These are phyloP conservation scores for Pleurotus eryngii DNA, from an alignment of 768 basidiomycete genomes.

Conservation along the genomic window DNA sequence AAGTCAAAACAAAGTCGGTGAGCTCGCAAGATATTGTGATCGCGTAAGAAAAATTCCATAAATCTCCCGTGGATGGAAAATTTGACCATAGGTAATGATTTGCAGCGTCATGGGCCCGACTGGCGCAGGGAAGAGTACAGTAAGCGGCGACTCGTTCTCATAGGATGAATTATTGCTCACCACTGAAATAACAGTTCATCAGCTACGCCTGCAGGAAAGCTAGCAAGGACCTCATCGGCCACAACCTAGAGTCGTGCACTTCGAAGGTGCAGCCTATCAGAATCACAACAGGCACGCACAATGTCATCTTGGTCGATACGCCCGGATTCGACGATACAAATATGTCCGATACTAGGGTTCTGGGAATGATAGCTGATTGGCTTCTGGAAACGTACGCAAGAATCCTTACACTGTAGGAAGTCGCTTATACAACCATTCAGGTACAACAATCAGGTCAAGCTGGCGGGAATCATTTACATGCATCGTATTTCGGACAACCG, in stretches of 20 bases:
- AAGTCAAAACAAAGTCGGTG: background rate
- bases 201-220: slow-evolving; percentile 4
- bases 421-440: slow-evolving; percentile 7
- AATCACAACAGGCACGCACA: background rate
- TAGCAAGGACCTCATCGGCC: slow-evolving; percentile 1
- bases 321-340: slow-evolving; percentile 21
- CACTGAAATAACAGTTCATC: slow-evolving; percentile 7
- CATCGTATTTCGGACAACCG: slow-evolving; percentile 32
- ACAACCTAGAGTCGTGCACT: slow-evolving; percentile 7
- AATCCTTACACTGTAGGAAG: too few relatives aligned
- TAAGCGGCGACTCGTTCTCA: background rate
- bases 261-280: slow-evolving; percentile 4
- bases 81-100: background rate
- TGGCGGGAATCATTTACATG: slow-evolving; percentile 28
- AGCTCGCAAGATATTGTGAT: background rate
- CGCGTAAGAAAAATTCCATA: background rate
- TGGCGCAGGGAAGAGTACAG: slow-evolving; percentile 9
- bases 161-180: background rate
- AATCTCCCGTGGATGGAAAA: too few relatives aligned
- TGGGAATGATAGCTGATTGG: slow-evolving; percentile 15
- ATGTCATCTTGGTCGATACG: slow-evolving; percentile 16
- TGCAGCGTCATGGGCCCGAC: slow-evolving; percentile 9
- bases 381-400: slow-evolving; percentile 14
- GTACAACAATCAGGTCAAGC: slow-evolving; percentile 21
- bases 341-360: slow-evolving; percentile 10